A percentile compares a stretch with the other conserved stretches of the same genome.
Conservation (phyloP, 768 basidiomycete species). For the Leccinum uliginosum region DNA sequence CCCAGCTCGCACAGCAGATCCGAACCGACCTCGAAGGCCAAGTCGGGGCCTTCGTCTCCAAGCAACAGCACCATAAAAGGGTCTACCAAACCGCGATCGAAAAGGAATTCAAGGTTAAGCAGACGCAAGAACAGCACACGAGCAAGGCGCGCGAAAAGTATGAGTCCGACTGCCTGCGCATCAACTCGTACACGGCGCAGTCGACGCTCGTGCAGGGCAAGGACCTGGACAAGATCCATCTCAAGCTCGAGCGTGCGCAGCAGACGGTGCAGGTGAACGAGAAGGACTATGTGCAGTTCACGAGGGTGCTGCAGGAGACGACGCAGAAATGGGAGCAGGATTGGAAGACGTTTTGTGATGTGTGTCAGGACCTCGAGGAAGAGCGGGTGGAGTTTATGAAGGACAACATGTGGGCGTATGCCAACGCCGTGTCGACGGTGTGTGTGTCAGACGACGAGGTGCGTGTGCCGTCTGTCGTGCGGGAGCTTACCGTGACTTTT, state of each 20-base stretch:
- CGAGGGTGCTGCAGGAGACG: conserved; percentile 74
- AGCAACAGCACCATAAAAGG: conserved; percentile 71
- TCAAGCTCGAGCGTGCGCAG: conserved; percentile 84
- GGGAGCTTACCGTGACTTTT: not conserved
- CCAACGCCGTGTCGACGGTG: conserved; percentile 93
- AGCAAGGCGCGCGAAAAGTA: conserved; percentile 90
- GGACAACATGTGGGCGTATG: conserved; percentile 93
- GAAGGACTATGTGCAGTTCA: conserved; percentile 87
- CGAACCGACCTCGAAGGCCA: conserved; percentile 71
- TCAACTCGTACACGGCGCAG: conserved; percentile 93
- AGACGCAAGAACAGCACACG: conserved; percentile 81
- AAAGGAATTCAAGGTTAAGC: conserved; percentile 87
- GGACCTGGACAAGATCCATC: conserved; percentile 85
- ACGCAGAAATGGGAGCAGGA: conserved; percentile 83
- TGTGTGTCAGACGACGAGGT: conserved; percentile 97
- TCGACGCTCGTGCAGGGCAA: conserved; percentile 87
- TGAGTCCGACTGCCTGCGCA: conserved; percentile 85
- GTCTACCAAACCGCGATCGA: conserved; percentile 73
- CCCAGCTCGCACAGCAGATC: conserved; percentile 70
- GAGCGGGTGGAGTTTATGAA: conserved; percentile 93
- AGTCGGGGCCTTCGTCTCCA: conserved; percentile 53
- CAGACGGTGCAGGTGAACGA: conserved; percentile 90
- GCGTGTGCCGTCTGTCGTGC: conserved; percentile 23
- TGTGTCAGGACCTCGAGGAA: conserved; percentile 93
- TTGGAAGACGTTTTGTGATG: conserved; percentile 94